Base-by-base conservation (phyloP, 2,329 filamentous ascomycete species). In the Ascochyta fabae region DNA sequence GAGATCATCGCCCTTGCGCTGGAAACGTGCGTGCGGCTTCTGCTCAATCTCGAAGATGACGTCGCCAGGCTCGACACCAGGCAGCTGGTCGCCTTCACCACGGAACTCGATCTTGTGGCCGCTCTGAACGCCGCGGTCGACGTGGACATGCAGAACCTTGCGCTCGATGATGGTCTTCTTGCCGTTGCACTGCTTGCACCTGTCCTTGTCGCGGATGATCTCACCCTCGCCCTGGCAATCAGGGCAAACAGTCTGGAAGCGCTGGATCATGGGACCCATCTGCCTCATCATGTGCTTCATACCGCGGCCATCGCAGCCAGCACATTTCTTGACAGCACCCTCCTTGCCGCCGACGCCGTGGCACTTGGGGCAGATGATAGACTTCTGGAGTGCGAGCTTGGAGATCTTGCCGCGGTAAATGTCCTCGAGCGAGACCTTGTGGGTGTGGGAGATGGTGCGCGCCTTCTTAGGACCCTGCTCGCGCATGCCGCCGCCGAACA, bases 231-330 rank as follows among this genome's bases (percentile, higher is more conserved):
- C 96, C 69, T 95, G 94, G 77, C 95, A 99, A 80, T 99, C 96
- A 26, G 93, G 91, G 85, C 95, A 99, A 69, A 97, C 93, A 27
- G 94, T 98, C 84, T 99, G 95, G 87, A 99, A 99, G 55, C 95
- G 91, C 82, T 99, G 96, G 69, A 99, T 98, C 95, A 99, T 99
- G 57, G 95, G 95, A 47, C 95, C 95, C 93, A 99, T 98, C 81
- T 99, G 95, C 75, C 96, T 90, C 95, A 99, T 97, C 94, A 99
- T 98, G 36, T 91, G 97, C 89, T 98, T 98, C 91, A 97, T 96
- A 79, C 95, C 95, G 62, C 90, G 87, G 65, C 95, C 95, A 71
- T 96, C 92, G 78, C 95, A 99, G 72, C 92, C 90, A 36, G 86
- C 75, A 79, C 95, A 99, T 71, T 90, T 91, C 82, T 93, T 94